These are phyloP conservation scores for Mimosa pudica DNA, from an alignment of 306 rosid species.

Conservation along the genomic window DNA sequence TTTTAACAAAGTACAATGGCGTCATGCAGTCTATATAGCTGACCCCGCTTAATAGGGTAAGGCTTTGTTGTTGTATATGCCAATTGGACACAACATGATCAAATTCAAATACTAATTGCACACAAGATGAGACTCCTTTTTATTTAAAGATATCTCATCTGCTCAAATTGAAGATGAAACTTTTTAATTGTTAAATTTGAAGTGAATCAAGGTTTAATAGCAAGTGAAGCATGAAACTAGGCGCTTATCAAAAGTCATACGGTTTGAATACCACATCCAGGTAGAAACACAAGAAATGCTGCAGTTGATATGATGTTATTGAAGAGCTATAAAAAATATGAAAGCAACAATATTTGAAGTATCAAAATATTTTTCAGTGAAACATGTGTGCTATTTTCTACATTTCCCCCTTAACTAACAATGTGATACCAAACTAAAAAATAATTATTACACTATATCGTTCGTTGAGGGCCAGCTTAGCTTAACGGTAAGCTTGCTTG, in stretches of 20 bases:
- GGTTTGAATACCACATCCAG: no score
- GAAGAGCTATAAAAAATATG: not conserved
- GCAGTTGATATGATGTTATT: no score
- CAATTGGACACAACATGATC: not conserved
- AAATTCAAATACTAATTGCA: not conserved
- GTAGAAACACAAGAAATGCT: no score
- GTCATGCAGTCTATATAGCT: no score
- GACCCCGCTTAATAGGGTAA: no score
- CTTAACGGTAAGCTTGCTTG: no score
- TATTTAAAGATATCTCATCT: no score
- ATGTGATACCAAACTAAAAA: not conserved
- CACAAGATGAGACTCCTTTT: not conserved
- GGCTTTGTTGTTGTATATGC: no score
- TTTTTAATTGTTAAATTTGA: not conserved
- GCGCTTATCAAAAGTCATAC: not conserved
- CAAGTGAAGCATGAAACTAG: not conserved
- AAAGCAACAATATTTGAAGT: not conserved
- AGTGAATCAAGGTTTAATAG: not conserved
- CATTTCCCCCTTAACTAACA: not conserved
- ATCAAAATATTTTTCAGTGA: not conserved
- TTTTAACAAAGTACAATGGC: no score
- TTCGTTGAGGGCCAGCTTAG: no score
- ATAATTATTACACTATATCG: not conserved
- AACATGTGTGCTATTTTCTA: not conserved
- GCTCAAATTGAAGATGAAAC: not conserved